Evolutionary conservation across 2,329 filamentous ascomycete genomes (phyloP), one percentile per base, ranked within the genome.

Genomic region (Beauveria sp.): DNA sequence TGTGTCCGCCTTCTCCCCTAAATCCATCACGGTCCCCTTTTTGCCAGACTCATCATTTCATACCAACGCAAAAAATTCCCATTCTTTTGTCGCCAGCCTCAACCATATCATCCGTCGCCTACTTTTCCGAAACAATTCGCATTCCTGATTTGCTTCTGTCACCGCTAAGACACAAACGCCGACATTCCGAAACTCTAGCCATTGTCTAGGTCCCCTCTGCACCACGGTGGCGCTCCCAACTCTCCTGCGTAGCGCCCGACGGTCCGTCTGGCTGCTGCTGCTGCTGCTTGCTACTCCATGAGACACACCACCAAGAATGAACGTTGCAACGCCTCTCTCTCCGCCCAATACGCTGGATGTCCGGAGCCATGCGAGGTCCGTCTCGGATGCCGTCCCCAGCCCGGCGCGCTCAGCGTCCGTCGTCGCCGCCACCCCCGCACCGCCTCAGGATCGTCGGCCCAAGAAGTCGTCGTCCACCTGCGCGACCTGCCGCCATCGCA

Each of bases 401-500:
- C 14, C 50, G 28, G 30, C 42, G n/a, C 42, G 24, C 3, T 22
- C 50, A 20, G 50, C 51, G 14, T 42, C 50, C 18, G 40, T 22
- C 20, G 26, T 20, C 20, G 51, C 24, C 22, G 9, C 34, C 12
- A 12, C 26, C 55, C 28, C 54, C 18, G 30, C 47, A 5, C 16
- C 28, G 42, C 43, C 40, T 14, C 50, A 49, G 51, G 69, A 72
- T 59, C 72, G 71, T 60, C 73, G 72, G 49, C 73, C 72, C 26
- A 78, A 77, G 64, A 76, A 77, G 61, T 75, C 75, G 46, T 76
- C 75, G 20, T 70, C 76, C 40, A 83, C 81, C n/a, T 83, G 81
- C 68, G 75, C 78, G 64, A 81, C 80, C 12, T 83, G 80, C 64
- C 79, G 81, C 24, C 75, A 78, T 54, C 79, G 82, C 68, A 85